phyloP scores from a whole-genome alignment of 2,329 filamentous ascomycete species.

The Epichloe aotearoae region DNA sequence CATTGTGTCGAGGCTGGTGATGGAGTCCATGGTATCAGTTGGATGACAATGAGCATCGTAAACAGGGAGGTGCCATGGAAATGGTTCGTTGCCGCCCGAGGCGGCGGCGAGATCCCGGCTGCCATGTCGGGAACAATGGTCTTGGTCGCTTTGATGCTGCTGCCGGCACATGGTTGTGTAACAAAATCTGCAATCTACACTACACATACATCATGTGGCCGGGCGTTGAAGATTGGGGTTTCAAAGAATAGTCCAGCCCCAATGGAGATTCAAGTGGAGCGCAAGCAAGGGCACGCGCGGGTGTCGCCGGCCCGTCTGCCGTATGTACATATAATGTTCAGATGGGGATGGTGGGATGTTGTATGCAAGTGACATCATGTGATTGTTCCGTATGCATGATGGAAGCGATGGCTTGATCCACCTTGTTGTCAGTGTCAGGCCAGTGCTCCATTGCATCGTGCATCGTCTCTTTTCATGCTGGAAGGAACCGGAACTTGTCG shows the following conservation, averaged over 20 bases:
- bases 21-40: slow-evolving; percentile 58
- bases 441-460: no score
- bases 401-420: no score
- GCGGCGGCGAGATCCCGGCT: neutral
- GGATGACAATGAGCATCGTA: slow-evolving; percentile 78
- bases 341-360: neutral
- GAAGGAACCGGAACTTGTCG: no score
- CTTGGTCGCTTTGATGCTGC: neutral
- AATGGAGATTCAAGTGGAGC: neutral
- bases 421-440: no score
- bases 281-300: neutral
- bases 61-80: slow-evolving; percentile 59
- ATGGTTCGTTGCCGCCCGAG: slow-evolving; percentile 16
- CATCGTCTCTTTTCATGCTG: no score
- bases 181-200: neutral
- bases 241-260: neutral
- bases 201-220: no score
- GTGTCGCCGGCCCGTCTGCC: neutral
- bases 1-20: slow-evolving; percentile 49
- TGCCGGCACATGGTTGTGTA: slow-evolving; percentile 3
- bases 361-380: no score
- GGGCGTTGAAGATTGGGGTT: neutral
- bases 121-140: neutral
- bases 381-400: no score
- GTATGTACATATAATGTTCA: no score